Evolutionary conservation across 495 filamentous ascomycete genomes (phyloP), one percentile per base, ranked within the genome.

Genomic region (Aspergillus bertholletiae): DNA sequence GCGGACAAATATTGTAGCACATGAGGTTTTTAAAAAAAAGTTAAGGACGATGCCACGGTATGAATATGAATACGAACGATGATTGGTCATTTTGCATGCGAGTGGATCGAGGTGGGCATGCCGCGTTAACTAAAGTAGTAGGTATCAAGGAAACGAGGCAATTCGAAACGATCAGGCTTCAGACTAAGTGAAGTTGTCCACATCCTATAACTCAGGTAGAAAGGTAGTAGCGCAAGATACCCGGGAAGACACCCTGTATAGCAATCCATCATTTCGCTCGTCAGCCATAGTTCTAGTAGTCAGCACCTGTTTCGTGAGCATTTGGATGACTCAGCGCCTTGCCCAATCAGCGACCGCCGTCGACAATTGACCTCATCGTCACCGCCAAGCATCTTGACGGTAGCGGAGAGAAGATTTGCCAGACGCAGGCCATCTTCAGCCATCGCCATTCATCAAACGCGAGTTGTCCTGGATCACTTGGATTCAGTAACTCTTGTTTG

Each of bases 321-420:
- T 17, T 12, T 11, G 3, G 52, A 41, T 62, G 59, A 62, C 41
- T 65, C 54, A 62, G 37, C 51, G 9, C 0, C 15, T 0, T 22
- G 13, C 27, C 62, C 62, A 65, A 65, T 61, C 58, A 65, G 48
- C 23, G 32, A 17, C 12, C 27, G 40, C 12, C 20, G 5, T 26
- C 7, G 35, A 15, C 37, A 17, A 57, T 54, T 60, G 64, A 60
- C 56, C 54, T 67, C 61, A 67, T 63, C 53, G 30, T 35, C 47
- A 46, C 45, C 53, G 58, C 58, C 49, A 59, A 59, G 51, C 27
- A 49, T 62, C 45, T 59, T 47, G 30, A 56, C 24, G 35, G 41
- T 39, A 53, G 41, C 39, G 39, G 39, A 43, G 11, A 22, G 39
- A 43, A 51, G 45, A 51, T 58, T 48, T 61, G 40, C 47, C 22